Conservation (phyloP, 495 filamentous ascomycete species). For the Penicillium simplicissimum region DNA sequence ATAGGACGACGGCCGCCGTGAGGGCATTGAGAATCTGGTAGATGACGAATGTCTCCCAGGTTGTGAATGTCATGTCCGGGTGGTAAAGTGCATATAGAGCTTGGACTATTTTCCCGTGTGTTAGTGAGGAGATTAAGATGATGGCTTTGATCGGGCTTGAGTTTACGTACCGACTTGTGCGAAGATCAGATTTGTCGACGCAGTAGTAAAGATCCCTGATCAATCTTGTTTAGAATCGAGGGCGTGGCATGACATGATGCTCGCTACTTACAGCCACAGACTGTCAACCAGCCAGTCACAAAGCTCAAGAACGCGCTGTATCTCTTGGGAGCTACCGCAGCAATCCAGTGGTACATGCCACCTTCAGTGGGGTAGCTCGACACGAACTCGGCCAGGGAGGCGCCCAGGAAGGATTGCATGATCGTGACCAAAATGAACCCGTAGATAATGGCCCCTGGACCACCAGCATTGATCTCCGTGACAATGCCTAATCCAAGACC, state of each 20-base stretch:
- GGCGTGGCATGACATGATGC: too few species aligned
- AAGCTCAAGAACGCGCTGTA: conserved; percentile 3
- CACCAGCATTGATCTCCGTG: conserved; percentile 8
- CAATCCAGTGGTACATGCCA: conserved; percentile 10
- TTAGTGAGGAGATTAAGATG: neutral
- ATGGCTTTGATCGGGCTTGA: neutral
- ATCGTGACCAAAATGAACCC: conserved; percentile 5
- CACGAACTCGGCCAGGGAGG: conserved; percentile 6
- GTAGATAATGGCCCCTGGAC: conserved; percentile 6
- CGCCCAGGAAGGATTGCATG: conserved; percentile 7
- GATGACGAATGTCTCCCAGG: conserved; percentile 3
- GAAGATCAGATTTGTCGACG: conserved; percentile 5
- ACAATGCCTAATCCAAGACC: conserved; percentile 6
- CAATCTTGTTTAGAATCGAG: neutral
- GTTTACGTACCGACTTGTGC: conserved; percentile 2
- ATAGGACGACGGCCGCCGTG: conserved; percentile 1
- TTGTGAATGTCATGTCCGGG: neutral
- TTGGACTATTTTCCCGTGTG: neutral
- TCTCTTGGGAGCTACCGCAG: neutral
- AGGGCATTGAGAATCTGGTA: conserved; percentile 6
- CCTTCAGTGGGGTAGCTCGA: conserved; percentile 7
- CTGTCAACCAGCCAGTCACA: conserved; percentile 3
- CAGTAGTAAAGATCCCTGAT: conserved; percentile 8
- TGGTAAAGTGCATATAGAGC: conserved; percentile 6
- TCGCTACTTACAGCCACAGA: conserved; percentile 2